Conservation (phyloP, 805 yeast genomes). For the Grigorovia jiainica region DNA sequence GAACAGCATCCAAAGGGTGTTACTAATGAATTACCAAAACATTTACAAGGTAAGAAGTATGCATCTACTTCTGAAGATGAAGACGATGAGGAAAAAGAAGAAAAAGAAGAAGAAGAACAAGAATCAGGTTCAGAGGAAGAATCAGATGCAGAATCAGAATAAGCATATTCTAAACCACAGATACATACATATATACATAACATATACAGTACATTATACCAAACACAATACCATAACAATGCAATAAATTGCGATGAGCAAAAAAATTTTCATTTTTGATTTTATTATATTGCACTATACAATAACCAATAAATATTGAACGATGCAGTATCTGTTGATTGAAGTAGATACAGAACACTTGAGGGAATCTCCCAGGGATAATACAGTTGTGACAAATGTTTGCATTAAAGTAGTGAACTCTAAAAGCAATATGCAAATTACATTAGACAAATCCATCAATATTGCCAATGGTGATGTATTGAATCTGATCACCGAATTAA, state of each 20-base stretch:
- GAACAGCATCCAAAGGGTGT: conserved; percentile 55
- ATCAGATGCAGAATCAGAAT: not conserved
- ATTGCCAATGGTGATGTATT: no score
- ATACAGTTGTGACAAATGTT: conserved; percentile 56
- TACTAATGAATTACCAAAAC: conserved; percentile 35
- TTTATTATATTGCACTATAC: no score
- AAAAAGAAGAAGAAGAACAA: not conserved
- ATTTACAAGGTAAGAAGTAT: conserved; percentile 1
- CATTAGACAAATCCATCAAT: conserved; percentile 31
- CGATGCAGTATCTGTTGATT: conserved; percentile 10
- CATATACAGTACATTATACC: no score
- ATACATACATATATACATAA: not conserved
- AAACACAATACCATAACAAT: no score
- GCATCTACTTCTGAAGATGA: conserved; percentile 4
- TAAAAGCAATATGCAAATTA: conserved; percentile 36
- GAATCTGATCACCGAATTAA: conserved; percentile 37
- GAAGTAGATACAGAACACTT: conserved; percentile 7
- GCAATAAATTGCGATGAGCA: not conserved
- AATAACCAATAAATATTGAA: no score
- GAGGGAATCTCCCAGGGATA: conserved; percentile 38
- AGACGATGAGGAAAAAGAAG: conserved; percentile 4
- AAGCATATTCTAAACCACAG: not conserved
- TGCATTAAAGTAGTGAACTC: conserved; percentile 61
- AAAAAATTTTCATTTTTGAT: not conserved
- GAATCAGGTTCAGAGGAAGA: conserved; percentile 3